phyloP scores from a whole-genome alignment of 2,329 filamentous ascomycete species.

The Rutstroemia sydowiana region DNA sequence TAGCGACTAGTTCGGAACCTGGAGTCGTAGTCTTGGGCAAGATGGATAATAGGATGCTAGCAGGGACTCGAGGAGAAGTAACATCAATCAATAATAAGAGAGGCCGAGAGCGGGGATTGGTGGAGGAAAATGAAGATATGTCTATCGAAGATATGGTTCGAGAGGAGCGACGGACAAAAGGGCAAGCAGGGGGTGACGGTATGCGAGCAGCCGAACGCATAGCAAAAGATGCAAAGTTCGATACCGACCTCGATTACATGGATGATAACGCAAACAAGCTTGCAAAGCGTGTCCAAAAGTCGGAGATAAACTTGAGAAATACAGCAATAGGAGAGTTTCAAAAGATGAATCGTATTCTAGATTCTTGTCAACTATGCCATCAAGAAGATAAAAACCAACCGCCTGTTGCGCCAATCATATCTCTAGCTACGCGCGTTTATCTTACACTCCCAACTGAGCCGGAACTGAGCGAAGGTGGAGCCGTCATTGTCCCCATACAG shows the following conservation, averaged over 20 bases:
- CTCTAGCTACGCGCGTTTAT: slow-evolving; percentile 77
- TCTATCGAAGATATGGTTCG: slow-evolving; percentile 93
- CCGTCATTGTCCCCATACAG: slow-evolving; percentile 81
- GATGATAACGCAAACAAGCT: slow-evolving; percentile 93
- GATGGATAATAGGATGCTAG: slow-evolving; percentile 85
- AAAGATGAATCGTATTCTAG: slow-evolving; percentile 78
- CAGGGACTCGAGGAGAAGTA: slow-evolving; percentile 65
- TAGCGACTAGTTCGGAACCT: slow-evolving; percentile 45
- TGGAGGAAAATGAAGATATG: slow-evolving; percentile 94
- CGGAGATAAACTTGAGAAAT: slow-evolving; percentile 80
- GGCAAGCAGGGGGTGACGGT: slow-evolving; percentile 71
- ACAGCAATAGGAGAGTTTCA: slow-evolving; percentile 82
- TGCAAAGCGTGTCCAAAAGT: slow-evolving; percentile 79
- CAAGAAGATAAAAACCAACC: slow-evolving; percentile 74
- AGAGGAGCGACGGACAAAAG: slow-evolving; percentile 80
- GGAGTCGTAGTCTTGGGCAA: slow-evolving; percentile 74
- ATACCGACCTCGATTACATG: slow-evolving; percentile 91
- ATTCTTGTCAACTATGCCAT: slow-evolving; percentile 83
- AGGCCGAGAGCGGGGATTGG: slow-evolving; percentile 73
- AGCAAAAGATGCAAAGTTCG: slow-evolving; percentile 84
- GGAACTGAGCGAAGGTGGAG: slow-evolving; percentile 74
- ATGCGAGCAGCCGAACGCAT: slow-evolving; percentile 83
- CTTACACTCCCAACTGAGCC: slow-evolving; percentile 86
- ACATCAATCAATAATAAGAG: slow-evolving; percentile 72
- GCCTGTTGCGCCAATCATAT: slow-evolving; percentile 77